These are phyloP conservation scores for Arachis hypogaea DNA, from an alignment of 306 rosid species.

Conservation along the genomic window DNA sequence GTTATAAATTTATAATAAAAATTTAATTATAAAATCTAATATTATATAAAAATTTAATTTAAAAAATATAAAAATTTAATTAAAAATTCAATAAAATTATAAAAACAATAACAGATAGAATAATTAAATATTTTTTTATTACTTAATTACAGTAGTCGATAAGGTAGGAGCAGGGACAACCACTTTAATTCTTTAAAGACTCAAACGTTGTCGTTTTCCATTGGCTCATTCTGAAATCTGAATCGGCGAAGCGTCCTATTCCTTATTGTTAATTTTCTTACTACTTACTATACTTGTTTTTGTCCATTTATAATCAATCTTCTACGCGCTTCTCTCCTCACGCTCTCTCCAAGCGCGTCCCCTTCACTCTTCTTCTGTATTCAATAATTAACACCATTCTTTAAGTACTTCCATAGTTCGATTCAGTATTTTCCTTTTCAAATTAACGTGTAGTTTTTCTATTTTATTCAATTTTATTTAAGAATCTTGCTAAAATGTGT, in stretches of 20 bases:
- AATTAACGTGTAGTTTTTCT: too few relatives aligned
- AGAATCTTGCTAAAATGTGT: too few relatives aligned
- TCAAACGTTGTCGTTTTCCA: slow-evolving; percentile 53
- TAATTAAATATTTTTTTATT: too few relatives aligned
- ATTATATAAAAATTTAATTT: too few relatives aligned
- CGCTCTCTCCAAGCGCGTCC: slow-evolving; percentile 44
- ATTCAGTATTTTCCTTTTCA: too few relatives aligned
- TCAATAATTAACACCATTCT: not conserved
- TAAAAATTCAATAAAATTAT: too few relatives aligned
- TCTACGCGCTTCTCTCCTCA: not conserved
- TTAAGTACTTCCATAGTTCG: not conserved
- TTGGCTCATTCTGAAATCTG: slow-evolving; percentile 51
- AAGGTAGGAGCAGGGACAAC: slow-evolving; percentile 25
- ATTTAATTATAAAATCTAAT: too few relatives aligned
- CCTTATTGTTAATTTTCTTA: not conserved
- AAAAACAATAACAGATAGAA: too few relatives aligned
- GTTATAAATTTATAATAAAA: too few relatives aligned
- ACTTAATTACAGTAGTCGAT: too few relatives aligned
- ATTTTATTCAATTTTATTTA: too few relatives aligned
- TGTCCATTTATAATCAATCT: slow-evolving; percentile 6
- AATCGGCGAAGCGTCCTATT: not conserved
- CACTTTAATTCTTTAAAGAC: slow-evolving; percentile 37
- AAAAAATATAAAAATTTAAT: too few relatives aligned
- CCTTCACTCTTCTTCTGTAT: not conserved
- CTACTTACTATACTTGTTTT: not conserved